Evolutionary conservation across 2,329 filamentous ascomycete genomes (phyloP).

Genomic region (Exophiala xenobiotica): DNA sequence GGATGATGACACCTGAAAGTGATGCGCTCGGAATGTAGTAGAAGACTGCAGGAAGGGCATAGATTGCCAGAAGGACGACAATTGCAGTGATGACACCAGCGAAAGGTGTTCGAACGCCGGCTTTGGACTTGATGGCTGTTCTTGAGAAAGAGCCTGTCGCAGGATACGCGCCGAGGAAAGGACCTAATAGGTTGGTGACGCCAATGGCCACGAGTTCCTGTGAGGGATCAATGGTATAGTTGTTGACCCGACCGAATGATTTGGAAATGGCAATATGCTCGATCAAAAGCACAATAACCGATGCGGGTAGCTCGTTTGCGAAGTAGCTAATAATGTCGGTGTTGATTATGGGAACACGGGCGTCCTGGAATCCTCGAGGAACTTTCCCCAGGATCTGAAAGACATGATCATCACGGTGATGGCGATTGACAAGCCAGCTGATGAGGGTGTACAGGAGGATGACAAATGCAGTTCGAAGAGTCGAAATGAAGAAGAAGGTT

Average conservation of each 20-base stretch:
- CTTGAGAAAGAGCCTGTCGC: slow-evolving; percentile 94
- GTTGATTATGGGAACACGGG: slow-evolving; percentile 69
- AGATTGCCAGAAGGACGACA: slow-evolving; percentile 85
- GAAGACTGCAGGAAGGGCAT: slow-evolving; percentile 83
- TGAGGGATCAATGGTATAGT: slow-evolving; percentile 92
- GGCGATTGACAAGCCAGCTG: slow-evolving; percentile 77
- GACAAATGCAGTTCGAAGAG: slow-evolving; percentile 84
- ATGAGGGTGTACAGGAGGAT: slow-evolving; percentile 91
- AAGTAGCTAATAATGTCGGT: slow-evolving; percentile 66
- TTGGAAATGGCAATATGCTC: slow-evolving; percentile 98
- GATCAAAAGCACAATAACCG: slow-evolving; percentile 90
- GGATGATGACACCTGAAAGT: slow-evolving; percentile 87
- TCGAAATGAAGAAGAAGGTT: slow-evolving; percentile 84
- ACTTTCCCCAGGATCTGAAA: slow-evolving; percentile 76
- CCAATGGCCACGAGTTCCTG: slow-evolving; percentile 96
- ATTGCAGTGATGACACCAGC: slow-evolving; percentile 84
- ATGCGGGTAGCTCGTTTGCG: slow-evolving; percentile 71
- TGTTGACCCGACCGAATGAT: slow-evolving; percentile 92
- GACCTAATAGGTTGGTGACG: slow-evolving; percentile 82
- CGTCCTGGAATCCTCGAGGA: slow-evolving; percentile 82
- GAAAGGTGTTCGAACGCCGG: slow-evolving; percentile 86
- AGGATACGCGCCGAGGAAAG: slow-evolving; percentile 88
- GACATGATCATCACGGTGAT: slow-evolving; percentile 60
- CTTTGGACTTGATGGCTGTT: slow-evolving; percentile 96
- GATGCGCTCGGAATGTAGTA: slow-evolving; percentile 85